Percentiles rank a stretch among this genome's conserved stretches.
Conservation (phyloP, 176 grass and related monocot species). For the Paspalum notatum region DNA sequence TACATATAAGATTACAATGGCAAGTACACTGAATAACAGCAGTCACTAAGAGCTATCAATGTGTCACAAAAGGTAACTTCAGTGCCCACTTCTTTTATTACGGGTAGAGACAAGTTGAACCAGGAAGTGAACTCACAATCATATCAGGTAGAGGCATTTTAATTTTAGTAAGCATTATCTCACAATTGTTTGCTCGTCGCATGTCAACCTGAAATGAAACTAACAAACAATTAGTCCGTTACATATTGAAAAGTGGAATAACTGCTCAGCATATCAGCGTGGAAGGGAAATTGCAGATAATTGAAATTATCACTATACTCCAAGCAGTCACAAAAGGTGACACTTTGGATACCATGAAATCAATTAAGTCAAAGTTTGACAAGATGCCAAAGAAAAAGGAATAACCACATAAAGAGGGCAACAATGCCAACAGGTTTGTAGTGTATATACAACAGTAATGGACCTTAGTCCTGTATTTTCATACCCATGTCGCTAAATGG, state of each 20-base stretch:
- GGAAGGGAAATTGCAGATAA: constrained; percentile 24
- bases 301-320: constrained; percentile 16
- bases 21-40: background rate
- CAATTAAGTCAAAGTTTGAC: background rate
- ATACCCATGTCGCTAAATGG: background rate
- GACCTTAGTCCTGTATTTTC: background rate
- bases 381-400: constrained; percentile 29
- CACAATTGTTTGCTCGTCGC: constrained; percentile 97
- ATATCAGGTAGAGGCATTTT: constrained; percentile 99
- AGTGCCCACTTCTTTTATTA: constrained; percentile 23
- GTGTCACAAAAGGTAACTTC: constrained; percentile 7
- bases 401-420: constrained; percentile 1
- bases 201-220: constrained; percentile 88
- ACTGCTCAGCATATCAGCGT: background rate
- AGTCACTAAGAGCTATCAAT: background rate
- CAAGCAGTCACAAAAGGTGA: background rate
- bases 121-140: constrained; percentile 78
- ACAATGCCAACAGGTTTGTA: background rate
- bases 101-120: constrained; percentile 5
- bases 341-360: background rate
- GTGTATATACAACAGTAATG: background rate
- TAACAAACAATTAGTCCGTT: constrained; percentile 32
- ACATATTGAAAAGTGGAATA: constrained; percentile 18
- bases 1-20: background rate
- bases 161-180: constrained; percentile 99